A percentile compares a stretch with the other conserved stretches of the same genome.
Conservation (phyloP, 78 protist genomes). For the Dictyostelium purpureum region DNA sequence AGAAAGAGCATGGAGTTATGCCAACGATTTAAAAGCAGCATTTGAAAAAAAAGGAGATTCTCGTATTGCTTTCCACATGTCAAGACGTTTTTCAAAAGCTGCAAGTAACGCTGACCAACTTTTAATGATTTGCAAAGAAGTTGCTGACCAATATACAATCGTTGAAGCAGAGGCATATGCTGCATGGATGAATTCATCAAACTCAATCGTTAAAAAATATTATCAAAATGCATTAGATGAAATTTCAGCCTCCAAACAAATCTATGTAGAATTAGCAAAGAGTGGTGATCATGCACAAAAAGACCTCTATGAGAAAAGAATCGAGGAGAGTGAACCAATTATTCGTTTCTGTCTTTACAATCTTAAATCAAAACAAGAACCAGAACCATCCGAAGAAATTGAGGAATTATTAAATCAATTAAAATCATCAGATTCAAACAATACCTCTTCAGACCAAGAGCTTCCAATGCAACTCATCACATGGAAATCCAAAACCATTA, state of each 20-base stretch:
- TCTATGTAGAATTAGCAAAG: not conserved
- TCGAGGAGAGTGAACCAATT: conserved; percentile 52
- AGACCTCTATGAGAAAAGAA: conserved; percentile 1
- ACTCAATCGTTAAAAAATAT: not conserved
- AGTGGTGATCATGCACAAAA: conserved; percentile 29
- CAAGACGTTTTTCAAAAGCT: conserved; percentile 53
- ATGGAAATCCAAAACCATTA: conserved; percentile 32
- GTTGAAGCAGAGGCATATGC: conserved; percentile 57
- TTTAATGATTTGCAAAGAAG: conserved; percentile 2
- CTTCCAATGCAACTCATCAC: not conserved
- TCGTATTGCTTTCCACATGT: conserved; percentile 17
- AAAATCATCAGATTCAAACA: not conserved
- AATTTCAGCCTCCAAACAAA: conserved; percentile 9
- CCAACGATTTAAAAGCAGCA: conserved; percentile 26
- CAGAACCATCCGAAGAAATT: not conserved
- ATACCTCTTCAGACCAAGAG: not conserved
- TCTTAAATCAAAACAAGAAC: not conserved
- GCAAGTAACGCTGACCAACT: conserved; percentile 4
- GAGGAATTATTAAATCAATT: not conserved
- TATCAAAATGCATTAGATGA: conserved; percentile 19
- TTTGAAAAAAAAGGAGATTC: conserved; percentile 10
- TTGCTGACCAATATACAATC: conserved; percentile 26
- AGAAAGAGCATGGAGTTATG: conserved; percentile 72
- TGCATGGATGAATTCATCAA: conserved; percentile 16
- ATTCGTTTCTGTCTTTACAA: conserved; percentile 52